phyloP scores from a whole-genome alignment of 768 basidiomycete species.

The Termitomyces sp. region DNA sequence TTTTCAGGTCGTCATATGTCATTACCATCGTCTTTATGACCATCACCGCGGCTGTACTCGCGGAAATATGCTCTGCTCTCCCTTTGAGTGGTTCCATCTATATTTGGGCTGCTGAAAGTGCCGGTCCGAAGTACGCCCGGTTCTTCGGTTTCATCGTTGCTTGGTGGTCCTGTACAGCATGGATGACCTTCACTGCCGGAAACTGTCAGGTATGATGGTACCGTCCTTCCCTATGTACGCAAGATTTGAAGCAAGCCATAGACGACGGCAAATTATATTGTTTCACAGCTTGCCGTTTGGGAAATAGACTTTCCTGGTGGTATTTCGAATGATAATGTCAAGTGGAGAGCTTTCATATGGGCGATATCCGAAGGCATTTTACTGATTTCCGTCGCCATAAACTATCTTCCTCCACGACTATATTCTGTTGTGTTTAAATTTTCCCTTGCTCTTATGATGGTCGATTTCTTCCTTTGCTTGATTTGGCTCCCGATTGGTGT shows the following conservation, averaged over 20 bases:
- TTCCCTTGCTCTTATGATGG: constrained; percentile 66
- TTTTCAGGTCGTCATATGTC: constrained; percentile 72
- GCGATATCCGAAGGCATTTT: constrained; percentile 70
- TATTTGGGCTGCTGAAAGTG: constrained; percentile 92
- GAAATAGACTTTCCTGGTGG: constrained; percentile 83
- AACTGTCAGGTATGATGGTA: constrained; percentile 67
- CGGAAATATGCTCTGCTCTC: constrained; percentile 87
- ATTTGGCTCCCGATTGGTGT: constrained; percentile 95
- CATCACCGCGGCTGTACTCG: constrained; percentile 81
- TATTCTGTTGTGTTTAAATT: constrained; percentile 79
- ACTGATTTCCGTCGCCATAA: constrained; percentile 69
- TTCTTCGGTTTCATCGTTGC: constrained; percentile 88
- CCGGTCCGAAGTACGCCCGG: constrained; percentile 79
- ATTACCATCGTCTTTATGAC: constrained; percentile 83
- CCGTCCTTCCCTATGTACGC: neutral
- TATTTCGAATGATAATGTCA: constrained; percentile 59
- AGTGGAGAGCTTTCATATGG: constrained; percentile 87
- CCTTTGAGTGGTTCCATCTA: constrained; percentile 90
- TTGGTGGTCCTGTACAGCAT: constrained; percentile 93
- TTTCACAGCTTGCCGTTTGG: constrained; percentile 79
- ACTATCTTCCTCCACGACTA: constrained; percentile 72
- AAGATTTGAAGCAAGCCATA: constrained; percentile 22
- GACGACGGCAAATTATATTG: constrained; percentile 87
- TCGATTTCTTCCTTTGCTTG: constrained; percentile 83
- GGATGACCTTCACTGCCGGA: constrained; percentile 90